Conservation (phyloP, 805 yeast genomes). For the Candida succiphila region DNA sequence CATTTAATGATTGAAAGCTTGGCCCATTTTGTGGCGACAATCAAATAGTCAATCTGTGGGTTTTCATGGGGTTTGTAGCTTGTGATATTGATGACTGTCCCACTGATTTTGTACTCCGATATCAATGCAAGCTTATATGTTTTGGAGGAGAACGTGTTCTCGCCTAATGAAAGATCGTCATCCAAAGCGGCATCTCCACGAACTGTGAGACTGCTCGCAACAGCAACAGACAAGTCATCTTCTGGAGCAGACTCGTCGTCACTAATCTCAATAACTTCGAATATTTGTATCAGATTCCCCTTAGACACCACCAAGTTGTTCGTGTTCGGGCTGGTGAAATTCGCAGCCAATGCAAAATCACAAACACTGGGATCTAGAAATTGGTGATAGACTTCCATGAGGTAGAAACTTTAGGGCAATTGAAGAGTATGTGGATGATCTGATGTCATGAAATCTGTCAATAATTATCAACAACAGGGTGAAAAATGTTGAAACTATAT, state of each 20-base stretch:
- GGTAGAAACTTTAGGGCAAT: too few relatives aligned
- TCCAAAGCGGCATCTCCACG: not conserved
- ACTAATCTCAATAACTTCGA: conserved; percentile 26
- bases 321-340: conserved; percentile 24
- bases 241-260: conserved; percentile 9
- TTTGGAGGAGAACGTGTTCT: conserved; percentile 2
- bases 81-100: conserved; percentile 51
- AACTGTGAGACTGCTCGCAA: not conserved
- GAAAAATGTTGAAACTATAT: too few relatives aligned
- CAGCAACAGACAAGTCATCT: not conserved
- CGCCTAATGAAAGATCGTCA: not conserved
- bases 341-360: conserved; percentile 44
- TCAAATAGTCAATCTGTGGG: conserved; percentile 41
- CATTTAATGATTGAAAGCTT: conserved; percentile 71
- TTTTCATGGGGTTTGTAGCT: conserved; percentile 40
- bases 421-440: too few relatives aligned
- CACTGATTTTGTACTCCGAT: conserved; percentile 64
- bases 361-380: conserved; percentile 70
- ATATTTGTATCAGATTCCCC: conserved; percentile 60
- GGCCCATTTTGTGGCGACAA: conserved; percentile 63
- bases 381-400: conserved; percentile 78
- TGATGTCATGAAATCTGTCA: too few relatives aligned
- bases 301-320: conserved; percentile 60
- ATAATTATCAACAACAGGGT: too few relatives aligned
- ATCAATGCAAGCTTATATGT: conserved; percentile 29